Evolutionary conservation across 306 rosid genomes (phyloP), one percentile per base, ranked within the genome.

Genomic region (Acacia acuminata): DNA sequence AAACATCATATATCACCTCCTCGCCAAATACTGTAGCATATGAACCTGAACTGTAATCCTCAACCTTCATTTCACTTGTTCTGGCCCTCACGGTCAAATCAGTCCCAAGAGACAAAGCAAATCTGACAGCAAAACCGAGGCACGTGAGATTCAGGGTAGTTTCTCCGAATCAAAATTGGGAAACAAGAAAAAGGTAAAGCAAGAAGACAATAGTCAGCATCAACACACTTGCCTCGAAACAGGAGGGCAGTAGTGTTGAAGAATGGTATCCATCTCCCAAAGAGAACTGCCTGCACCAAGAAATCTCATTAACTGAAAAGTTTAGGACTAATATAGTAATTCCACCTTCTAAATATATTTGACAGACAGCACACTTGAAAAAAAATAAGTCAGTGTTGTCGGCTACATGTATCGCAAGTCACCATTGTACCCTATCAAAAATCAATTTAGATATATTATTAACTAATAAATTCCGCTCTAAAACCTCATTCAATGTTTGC

Each of bases 221-320:
- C 64, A 72, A 56, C 82, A 81, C 77, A 85, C 87, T 81, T 84
- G 84, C 99, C 97, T 88, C 71, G 97, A 91, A 66, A 91, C 98
- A 53, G 98, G 93, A 63, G 99, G 99, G 48, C 98, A 94, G 82
- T 94, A 91, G 81, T 94, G 98, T 85, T 94, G 94, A 81, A 85
- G 90, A 55, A 89, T 85, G 32, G 94, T 87, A 84, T 96, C 98
- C 45, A 92, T 89, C 90, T 96, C 99, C 98, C 99, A 94, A 64
- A 96, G 97, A 67, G 99, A 96, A 83, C 98, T 94, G 83, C 91
- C 99, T 94, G 96, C 63, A 60, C 78, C 81, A 91, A 82, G 55
- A 79, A 45, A 69, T 36, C 45, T 84, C 56, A 83, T 85, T 82
- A 90, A 80, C 47, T 73, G 6, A 69, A 79, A 45, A 79, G 53